These are phyloP conservation scores for Abrus precatorius DNA, from an alignment of 306 rosid genomes.

Conservation along the genomic window DNA sequence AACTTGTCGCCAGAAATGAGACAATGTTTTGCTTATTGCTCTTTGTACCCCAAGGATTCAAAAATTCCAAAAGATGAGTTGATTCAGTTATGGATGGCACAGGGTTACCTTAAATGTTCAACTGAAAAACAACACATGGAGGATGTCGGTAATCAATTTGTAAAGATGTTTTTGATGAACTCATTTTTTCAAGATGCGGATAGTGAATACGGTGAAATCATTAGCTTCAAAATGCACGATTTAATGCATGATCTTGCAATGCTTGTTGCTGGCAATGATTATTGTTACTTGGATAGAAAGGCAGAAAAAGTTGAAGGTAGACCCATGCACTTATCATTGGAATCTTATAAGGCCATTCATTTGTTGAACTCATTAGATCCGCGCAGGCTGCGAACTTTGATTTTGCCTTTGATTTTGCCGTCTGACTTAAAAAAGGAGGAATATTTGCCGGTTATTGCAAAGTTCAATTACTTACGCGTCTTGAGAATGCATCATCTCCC, in stretches of 20 bases:
- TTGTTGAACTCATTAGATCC: background rate
- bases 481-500: too few species aligned
- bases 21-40: conserved; percentile 21
- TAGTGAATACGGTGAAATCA: too few species aligned
- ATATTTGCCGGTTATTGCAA: too few species aligned
- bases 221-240: too few species aligned
- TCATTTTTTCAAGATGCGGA: too few species aligned
- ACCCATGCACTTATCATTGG: background rate
- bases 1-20: conserved; percentile 1
- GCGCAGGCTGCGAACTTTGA: background rate
- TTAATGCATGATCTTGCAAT: too few species aligned
- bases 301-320: background rate
- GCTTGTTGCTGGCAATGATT: background rate
- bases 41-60: conserved; percentile 12
- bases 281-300: conserved; percentile 11
- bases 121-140: background rate
- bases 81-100: conserved; percentile 22
- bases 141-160: conserved; percentile 1
- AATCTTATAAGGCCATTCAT: rapidly evolving
- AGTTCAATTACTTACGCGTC: too few species aligned
- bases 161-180: too few species aligned
- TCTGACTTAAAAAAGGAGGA: too few species aligned
- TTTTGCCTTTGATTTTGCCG: too few species aligned
- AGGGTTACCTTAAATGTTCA: conserved; percentile 35
- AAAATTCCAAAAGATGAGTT: background rate